phyloP scores from a whole-genome alignment of 306 rosid genomes.

The Clitoria ternatea region DNA sequence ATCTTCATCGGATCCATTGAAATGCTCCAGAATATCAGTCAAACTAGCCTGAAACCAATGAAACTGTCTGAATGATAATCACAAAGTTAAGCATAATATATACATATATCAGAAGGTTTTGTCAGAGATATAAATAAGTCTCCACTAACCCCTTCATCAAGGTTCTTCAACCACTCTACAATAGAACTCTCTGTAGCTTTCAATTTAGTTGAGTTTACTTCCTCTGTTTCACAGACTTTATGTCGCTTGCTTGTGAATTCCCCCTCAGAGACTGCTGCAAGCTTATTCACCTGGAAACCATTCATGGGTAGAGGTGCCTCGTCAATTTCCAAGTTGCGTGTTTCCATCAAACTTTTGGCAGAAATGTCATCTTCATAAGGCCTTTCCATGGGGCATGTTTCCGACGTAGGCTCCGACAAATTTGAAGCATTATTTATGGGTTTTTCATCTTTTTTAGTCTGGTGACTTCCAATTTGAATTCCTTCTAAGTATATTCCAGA shows the following conservation, averaged over 20 bases:
- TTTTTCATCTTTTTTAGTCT: constrained; percentile 28
- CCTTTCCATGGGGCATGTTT: constrained; percentile 8
- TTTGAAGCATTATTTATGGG: constrained; percentile 18
- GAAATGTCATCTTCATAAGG: constrained; percentile 19
- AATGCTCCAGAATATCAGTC: constrained; percentile 49
- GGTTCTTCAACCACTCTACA: constrained; percentile 61
- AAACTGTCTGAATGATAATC: not conserved
- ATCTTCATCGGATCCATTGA: constrained; percentile 54
- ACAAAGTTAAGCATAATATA: not conserved
- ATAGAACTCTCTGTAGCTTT: constrained; percentile 62
- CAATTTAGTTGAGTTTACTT: constrained; percentile 20
- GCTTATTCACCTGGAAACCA: constrained; percentile 23
- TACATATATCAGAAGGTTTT: not conserved
- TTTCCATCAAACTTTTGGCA: not conserved
- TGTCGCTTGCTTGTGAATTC: constrained; percentile 47
- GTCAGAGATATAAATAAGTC: constrained; percentile 5
- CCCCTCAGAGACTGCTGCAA: constrained; percentile 23
- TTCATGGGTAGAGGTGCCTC: constrained; percentile 32
- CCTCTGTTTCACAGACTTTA: constrained; percentile 38
- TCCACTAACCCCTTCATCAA: constrained; percentile 56
- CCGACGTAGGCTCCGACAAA: constrained; percentile 22
- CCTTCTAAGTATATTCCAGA: constrained; percentile 44
- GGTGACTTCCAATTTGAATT: constrained; percentile 13
- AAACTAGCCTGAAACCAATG: constrained; percentile 56
- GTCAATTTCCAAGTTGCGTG: not conserved